These are phyloP conservation scores for Chrysanthemum makinoi DNA, from an alignment of 129 eudicot species.

Conservation along the genomic window DNA sequence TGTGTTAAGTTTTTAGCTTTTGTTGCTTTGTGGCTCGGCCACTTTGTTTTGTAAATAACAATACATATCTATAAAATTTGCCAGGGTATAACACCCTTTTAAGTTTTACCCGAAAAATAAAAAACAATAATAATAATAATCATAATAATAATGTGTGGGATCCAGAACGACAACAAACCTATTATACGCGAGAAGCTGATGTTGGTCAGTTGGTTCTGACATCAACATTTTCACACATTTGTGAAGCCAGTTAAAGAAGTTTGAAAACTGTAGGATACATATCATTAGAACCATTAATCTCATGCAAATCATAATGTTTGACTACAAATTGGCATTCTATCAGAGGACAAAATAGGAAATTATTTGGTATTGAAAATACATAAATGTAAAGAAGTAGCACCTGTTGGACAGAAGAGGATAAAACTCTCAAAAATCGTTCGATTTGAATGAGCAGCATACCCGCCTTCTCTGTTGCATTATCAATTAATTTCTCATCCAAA, in stretches of 20 bases:
- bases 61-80: too few species aligned
- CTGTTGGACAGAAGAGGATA: slow-evolving; percentile 93
- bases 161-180: slow-evolving; percentile 44
- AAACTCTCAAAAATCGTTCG: slow-evolving; percentile 75
- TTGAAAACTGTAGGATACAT: slow-evolving; percentile 66
- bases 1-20: too few species aligned
- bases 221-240: slow-evolving; percentile 81
- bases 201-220: slow-evolving; percentile 93
- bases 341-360: too few species aligned
- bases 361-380: background rate
- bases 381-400: slow-evolving; percentile 33
- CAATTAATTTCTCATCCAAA: slow-evolving; percentile 74
- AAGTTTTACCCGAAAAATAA: too few species aligned
- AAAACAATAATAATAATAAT: too few species aligned
- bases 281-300: too few species aligned
- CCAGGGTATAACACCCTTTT: too few species aligned
- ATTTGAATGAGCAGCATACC: slow-evolving; percentile 80
- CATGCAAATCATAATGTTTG: too few species aligned
- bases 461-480: slow-evolving; percentile 76
- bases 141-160: background rate
- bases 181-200: slow-evolving; percentile 70
- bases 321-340: too few species aligned
- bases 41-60: too few species aligned
- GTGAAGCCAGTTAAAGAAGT: slow-evolving; percentile 94
- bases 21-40: too few species aligned